phyloP scores from a whole-genome alignment of 768 basidiomycete genomes.

The Phanerochaete sordida region DNA sequence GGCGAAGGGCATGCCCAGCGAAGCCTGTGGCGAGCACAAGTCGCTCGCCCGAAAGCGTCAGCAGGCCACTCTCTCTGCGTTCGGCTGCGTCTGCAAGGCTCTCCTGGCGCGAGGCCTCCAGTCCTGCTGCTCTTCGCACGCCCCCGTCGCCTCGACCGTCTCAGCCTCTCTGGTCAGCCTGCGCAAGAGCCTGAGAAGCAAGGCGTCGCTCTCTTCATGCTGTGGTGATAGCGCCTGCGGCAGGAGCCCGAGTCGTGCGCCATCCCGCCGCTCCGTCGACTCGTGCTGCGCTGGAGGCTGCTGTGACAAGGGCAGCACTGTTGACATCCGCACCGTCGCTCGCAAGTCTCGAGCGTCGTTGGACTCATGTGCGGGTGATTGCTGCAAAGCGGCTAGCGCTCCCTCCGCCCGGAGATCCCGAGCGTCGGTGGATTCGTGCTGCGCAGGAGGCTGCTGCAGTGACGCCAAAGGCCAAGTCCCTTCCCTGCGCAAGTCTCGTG shows the following conservation, averaged over 20 bases:
- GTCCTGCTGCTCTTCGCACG: slow-evolving; percentile 21
- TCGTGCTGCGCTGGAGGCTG: slow-evolving; percentile 4
- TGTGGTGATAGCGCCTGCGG: slow-evolving; percentile 3
- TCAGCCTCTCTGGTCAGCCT: slow-evolving; percentile 3
- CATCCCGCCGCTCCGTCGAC: slow-evolving; percentile 1
- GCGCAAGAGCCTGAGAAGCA: neutral
- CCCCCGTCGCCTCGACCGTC: neutral
- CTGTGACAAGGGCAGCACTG: neutral
- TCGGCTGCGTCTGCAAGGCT: slow-evolving; percentile 27
- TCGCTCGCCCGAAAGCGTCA: slow-evolving; percentile 23
- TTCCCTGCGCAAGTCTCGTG: neutral
- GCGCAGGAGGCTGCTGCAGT: slow-evolving; percentile 8
- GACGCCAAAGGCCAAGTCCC: neutral
- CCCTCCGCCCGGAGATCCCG: neutral
- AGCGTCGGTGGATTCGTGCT: neutral
- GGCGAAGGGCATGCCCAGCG: slow-evolving; percentile 7
- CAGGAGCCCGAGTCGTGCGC: neutral
- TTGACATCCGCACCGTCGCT: neutral
- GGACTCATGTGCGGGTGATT: slow-evolving; percentile 10
- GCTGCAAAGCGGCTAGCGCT: neutral
- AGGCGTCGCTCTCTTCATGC: slow-evolving; percentile 1
- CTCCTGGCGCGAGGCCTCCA: slow-evolving; percentile 24
- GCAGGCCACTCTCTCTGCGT: slow-evolving; percentile 25
- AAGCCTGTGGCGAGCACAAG: slow-evolving; percentile 25
- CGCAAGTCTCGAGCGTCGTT: neutral